Evolutionary conservation across 768 basidiomycete genomes (phyloP).

Genomic region (Neoboletus magnificus): DNA sequence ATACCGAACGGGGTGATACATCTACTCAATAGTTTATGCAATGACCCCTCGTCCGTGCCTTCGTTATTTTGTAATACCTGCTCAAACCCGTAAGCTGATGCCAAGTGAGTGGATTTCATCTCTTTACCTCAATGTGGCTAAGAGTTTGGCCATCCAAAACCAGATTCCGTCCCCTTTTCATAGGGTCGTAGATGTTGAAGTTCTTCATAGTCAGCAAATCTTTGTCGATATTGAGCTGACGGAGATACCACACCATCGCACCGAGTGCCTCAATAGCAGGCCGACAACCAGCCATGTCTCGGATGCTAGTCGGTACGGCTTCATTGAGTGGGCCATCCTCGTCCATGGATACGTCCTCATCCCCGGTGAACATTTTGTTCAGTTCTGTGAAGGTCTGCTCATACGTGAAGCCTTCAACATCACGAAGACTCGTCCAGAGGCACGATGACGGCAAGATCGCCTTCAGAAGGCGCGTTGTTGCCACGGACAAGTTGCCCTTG

Average conservation of each 20-base stretch:
- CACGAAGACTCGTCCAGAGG: conserved; percentile 83
- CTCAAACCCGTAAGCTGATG: conserved; percentile 4
- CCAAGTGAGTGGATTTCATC: not conserved
- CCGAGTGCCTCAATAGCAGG: conserved; percentile 84
- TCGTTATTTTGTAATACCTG: conserved; percentile 89
- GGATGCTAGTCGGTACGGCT: conserved; percentile 67
- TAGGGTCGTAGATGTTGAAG: conserved; percentile 96
- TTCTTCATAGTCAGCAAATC: conserved; percentile 95
- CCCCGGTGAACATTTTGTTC: conserved; percentile 56
- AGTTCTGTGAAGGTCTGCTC: conserved; percentile 68
- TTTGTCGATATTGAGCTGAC: conserved; percentile 92
- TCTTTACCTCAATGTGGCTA: conserved; percentile 83
- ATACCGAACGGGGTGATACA: conserved; percentile 91
- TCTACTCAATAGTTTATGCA: conserved; percentile 75
- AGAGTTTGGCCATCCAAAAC: conserved; percentile 93
- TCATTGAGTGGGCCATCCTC: conserved; percentile 38
- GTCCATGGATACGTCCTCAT: conserved; percentile 44
- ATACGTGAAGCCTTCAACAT: conserved; percentile 79
- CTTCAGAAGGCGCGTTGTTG: conserved; percentile 81
- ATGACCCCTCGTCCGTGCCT: conserved; percentile 87
- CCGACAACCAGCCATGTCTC: conserved; percentile 61
- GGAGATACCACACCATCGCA: conserved; percentile 91
- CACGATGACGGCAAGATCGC: conserved; percentile 74
- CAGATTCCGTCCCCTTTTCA: conserved; percentile 82
- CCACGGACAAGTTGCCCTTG: conserved; percentile 82